Conservation (phyloP, 2,329 filamentous ascomycete species). For the Colletotrichum coccodes region DNA sequence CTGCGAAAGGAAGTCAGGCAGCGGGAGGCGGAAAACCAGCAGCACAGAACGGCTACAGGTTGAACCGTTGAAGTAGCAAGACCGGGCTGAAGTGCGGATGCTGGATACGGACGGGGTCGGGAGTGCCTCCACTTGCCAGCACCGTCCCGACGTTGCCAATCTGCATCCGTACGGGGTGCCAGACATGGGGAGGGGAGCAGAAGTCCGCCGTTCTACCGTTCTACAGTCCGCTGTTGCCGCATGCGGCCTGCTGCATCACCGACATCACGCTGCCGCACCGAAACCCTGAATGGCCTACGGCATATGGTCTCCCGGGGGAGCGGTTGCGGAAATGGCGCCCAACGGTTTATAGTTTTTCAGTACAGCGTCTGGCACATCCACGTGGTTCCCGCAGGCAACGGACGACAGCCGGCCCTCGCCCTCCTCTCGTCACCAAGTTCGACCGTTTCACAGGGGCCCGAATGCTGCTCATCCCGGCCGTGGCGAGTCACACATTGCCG, state of each 20-base stretch:
- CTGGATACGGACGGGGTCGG: neutral
- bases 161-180: neutral
- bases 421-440: neutral
- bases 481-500: conserved; percentile 19
- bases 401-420: conserved; percentile 1
- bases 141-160: conserved; percentile 7
- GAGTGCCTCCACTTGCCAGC: neutral
- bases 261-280: neutral
- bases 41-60: neutral
- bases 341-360: conserved; percentile 27
- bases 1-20: neutral
- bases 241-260: neutral
- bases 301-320: neutral
- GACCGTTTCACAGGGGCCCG: conserved; percentile 13
- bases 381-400: conserved; percentile 20
- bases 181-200: neutral
- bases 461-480: conserved; percentile 11
- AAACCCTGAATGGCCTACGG: neutral
- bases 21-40: neutral
- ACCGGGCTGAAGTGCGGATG: neutral
- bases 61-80: neutral
- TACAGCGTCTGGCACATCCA: conserved; percentile 26
- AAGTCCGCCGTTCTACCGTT: neutral
- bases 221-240: neutral
- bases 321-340: conserved; percentile 4